Evolutionary conservation across 441 rosid species (phyloP), one percentile per base, ranked within the genome.

Genomic region (Syzygium syzygioides): DNA sequence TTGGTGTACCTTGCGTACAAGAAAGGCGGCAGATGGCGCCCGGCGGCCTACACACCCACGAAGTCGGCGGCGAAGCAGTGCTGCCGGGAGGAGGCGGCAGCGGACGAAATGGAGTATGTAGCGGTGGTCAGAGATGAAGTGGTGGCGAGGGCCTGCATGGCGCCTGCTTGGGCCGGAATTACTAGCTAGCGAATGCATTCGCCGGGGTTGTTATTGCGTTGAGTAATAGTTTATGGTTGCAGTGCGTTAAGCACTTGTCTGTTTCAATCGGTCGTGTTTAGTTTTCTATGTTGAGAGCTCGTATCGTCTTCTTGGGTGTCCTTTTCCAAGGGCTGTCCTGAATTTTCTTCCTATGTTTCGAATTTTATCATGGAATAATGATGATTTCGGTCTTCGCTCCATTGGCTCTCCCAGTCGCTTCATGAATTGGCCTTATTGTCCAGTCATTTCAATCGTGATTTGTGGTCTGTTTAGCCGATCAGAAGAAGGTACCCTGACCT

Each of bases 1-100:
- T 25, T 91, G 34, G 91, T 92, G 66, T 93, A 91, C 87, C 83
- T 55, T 85, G 89, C 88, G 2, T 92, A 87, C 41, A 52, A 52
- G 7, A 37, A 32, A 6, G 45, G 20, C 48, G 50, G 56, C 5
- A 55, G n/a, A 19, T 19, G 85, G 54, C 10, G 79, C 87, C 48
- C 48, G 9, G 34, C 54, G 25, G 64, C 62, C 68, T 30, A 54
- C 53, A 11, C 85, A 23, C 86, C 86, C 4, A 8, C 17, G 19
- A 90, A 48, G 53, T 23, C 25, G 56, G 85, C 59, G 57, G 17
- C 14, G 25, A 89, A 34, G 86, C 90, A 55, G 50, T 90, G 91
- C 56, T 89, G 89, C 88, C 55, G 86, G 71, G 86, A 79, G 62
- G 90, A 25, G 64, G 90, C 23, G 23, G 91, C 57, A 7, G 89